Conservation (phyloP, 139 green algal genomes). For the Chlorella sorokiniana region DNA sequence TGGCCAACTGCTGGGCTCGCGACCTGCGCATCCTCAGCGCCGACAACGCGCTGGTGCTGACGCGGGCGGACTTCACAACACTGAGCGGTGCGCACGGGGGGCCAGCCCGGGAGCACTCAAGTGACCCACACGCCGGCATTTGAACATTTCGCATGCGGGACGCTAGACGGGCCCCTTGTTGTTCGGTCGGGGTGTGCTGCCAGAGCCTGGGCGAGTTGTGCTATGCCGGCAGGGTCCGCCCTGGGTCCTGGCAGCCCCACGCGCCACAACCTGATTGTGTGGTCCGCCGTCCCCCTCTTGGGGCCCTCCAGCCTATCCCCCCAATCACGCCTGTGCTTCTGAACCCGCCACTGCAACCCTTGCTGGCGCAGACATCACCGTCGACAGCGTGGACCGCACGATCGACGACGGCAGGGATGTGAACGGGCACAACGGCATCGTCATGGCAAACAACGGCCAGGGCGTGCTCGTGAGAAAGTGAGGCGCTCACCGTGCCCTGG, state of each 20-base stretch:
- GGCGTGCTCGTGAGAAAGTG: neutral
- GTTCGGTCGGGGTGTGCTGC: too few relatives aligned
- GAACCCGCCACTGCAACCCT: neutral
- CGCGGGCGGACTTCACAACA: neutral
- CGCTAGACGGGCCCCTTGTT: too few relatives aligned
- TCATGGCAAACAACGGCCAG: neutral
- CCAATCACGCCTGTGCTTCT: neutral
- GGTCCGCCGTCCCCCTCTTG: too few relatives aligned
- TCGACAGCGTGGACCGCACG: neutral
- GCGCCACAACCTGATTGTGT: too few relatives aligned
- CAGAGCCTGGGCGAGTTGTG: too few relatives aligned
- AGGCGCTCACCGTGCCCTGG: neutral
- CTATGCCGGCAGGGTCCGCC: too few relatives aligned
- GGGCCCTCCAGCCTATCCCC: neutral
- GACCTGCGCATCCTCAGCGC: neutral
- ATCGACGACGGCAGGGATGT: neutral
- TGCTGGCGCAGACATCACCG: neutral
- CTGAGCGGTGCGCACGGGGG: neutral
- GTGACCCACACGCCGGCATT: too few relatives aligned
- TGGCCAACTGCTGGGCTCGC: neutral
- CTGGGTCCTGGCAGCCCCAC: too few relatives aligned
- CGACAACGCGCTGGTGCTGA: neutral
- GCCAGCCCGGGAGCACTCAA: too few relatives aligned
- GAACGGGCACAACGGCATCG: slow-evolving; percentile 10
- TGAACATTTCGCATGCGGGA: too few relatives aligned